Evolutionary conservation across 176 grass and related monocot genomes (phyloP).

Genomic region (Avena insularis): DNA sequence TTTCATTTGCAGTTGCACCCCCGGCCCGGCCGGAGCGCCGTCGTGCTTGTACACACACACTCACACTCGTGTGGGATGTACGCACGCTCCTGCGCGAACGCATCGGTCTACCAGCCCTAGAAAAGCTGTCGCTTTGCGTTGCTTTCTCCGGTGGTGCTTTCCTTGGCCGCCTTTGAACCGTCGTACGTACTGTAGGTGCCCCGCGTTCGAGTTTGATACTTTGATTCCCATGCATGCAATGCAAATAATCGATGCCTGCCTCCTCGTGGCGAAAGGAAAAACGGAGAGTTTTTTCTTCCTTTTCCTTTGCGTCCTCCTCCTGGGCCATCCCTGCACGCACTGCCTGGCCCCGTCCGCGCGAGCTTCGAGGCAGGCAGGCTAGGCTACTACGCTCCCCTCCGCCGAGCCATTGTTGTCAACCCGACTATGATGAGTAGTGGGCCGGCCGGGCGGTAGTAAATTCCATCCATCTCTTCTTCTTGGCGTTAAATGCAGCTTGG

Average conservation of each 20-base stretch:
- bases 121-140: constrained; percentile 38
- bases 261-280: constrained; percentile 28
- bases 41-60: neutral
- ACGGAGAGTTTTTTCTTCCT: neutral
- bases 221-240: constrained; percentile 73
- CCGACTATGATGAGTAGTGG: constrained; percentile 6
- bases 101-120: no score
- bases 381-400: neutral
- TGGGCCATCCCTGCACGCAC: constrained; percentile 37
- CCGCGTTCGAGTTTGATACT: constrained; percentile 49
- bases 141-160: constrained; percentile 37
- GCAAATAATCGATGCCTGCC: constrained; percentile 31
- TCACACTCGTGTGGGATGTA: no score
- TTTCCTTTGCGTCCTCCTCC: constrained; percentile 18
- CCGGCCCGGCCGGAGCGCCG: neutral
- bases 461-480: constrained; percentile 6
- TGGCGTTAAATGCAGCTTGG: constrained; percentile 37
- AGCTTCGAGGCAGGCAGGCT: constrained; percentile 58
- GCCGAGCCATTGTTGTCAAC: constrained; percentile 57
- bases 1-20: neutral
- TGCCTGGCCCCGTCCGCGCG: constrained; percentile 41
- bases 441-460: neutral
- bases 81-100: no score
- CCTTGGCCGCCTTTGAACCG: constrained; percentile 44
- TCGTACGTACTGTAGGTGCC: neutral